Percentiles rank a stretch among this genome's conserved stretches.
These are phyloP conservation scores for Penicillium digitatum DNA, from an alignment of 2,329 filamentous ascomycete species.

Conservation along the genomic window DNA sequence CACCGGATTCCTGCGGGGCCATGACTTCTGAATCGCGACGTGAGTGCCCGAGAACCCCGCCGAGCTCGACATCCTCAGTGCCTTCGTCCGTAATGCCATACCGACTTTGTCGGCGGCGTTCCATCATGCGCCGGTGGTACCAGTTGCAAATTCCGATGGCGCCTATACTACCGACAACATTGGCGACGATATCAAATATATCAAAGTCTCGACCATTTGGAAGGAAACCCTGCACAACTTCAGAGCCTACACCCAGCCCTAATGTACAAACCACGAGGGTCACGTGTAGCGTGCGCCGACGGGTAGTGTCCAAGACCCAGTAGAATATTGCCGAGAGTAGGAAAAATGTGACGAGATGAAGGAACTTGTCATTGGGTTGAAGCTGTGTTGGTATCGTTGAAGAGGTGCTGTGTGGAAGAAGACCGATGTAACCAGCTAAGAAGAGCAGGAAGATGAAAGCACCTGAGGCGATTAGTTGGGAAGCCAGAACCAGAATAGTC, in stretches of 20 bases:
- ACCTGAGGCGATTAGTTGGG: constrained; percentile 46
- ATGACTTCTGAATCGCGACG: constrained; percentile 34
- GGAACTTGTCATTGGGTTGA: constrained; percentile 78
- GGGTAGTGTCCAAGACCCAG: constrained; percentile 91
- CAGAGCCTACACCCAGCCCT: constrained; percentile 52
- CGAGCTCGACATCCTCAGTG: constrained; percentile 69
- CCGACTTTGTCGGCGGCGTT: constrained; percentile 71
- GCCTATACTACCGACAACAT: constrained; percentile 70
- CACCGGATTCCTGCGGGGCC: constrained; percentile 60
- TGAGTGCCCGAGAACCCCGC: constrained; percentile 47
- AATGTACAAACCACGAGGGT: constrained; percentile 77
- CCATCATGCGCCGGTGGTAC: constrained; percentile 96
- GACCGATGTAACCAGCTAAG: constrained; percentile 72
- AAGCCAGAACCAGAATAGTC: constrained; percentile 2
- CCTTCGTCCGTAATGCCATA: constrained; percentile 61
- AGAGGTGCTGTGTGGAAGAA: constrained; percentile 53
- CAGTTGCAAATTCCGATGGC: constrained; percentile 73
- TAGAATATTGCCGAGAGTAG: constrained; percentile 80
- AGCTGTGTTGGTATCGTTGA: constrained; percentile 45
- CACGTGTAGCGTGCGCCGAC: constrained; percentile 77
- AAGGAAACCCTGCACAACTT: constrained; percentile 59
- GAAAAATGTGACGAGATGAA: constrained; percentile 88
- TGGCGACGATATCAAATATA: constrained; percentile 80
- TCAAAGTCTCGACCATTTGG: constrained; percentile 72
- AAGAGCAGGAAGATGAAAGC: constrained; percentile 65